phyloP scores from a whole-genome alignment of 1,284 basidiomycete genomes.

The Boletus holoroseus region DNA sequence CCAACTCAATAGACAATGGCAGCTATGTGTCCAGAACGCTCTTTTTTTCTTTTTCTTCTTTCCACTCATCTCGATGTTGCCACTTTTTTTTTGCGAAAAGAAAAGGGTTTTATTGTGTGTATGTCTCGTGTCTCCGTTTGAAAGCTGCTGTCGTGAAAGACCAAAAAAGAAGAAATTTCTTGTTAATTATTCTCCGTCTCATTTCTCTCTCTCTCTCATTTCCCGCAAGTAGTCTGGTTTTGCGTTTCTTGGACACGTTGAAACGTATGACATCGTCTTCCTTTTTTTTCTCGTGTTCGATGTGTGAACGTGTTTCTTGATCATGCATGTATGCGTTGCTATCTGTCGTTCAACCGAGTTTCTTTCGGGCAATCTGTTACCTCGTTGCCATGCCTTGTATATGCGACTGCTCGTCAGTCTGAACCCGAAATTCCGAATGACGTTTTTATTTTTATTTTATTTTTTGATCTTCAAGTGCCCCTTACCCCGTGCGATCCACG shows the following conservation, averaged over 20 bases:
- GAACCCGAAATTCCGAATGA: not conserved
- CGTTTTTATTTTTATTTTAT: not conserved
- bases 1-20: constrained; percentile 10
- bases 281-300: not conserved
- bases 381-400: not conserved
- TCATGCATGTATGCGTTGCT: not conserved
- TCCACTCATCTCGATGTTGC: not conserved
- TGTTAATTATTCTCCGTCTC: not conserved
- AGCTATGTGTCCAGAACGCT: constrained; percentile 1
- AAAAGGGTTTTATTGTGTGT: constrained; percentile 6
- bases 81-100: not conserved
- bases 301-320: not conserved
- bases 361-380: not conserved
- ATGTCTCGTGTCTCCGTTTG: not conserved
- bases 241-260: not conserved
- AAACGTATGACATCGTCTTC: not conserved
- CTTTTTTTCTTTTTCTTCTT: not conserved
- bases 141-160: not conserved
- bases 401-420: not conserved
- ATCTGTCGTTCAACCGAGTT: not conserved
- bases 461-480: not conserved
- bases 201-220: no score
- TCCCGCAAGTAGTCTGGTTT: not conserved
- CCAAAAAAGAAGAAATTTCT: not conserved
- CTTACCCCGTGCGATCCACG: no score